Evolutionary conservation across 2,329 filamentous ascomycete genomes (phyloP).

Genomic region (Nemania bipapillata): DNA sequence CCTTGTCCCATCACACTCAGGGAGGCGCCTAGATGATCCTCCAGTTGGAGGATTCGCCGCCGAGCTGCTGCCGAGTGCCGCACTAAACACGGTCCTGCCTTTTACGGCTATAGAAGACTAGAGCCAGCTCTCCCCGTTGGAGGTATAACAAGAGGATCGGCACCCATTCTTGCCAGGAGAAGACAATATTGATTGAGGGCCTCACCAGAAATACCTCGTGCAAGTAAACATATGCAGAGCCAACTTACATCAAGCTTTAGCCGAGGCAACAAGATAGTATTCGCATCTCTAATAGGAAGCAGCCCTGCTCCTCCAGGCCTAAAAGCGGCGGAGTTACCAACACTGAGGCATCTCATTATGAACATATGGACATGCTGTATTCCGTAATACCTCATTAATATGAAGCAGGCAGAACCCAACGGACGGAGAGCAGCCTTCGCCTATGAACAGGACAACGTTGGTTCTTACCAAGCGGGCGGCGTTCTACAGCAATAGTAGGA

Average conservation of each 20-base stretch:
- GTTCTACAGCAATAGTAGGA: background rate
- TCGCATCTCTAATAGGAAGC: background rate
- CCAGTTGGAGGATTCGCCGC: constrained; percentile 23
- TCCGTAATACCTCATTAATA: background rate
- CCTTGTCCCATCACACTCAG: background rate
- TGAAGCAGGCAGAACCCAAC: background rate
- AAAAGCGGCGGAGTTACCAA: constrained; percentile 1
- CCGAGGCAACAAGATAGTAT: background rate
- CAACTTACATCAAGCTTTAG: background rate
- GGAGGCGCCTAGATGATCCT: constrained; percentile 3
- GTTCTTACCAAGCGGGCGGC: background rate
- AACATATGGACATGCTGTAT: background rate
- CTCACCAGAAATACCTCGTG: constrained; percentile 6
- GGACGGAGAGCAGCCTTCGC: background rate
- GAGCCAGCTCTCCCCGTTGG: constrained; percentile 1
- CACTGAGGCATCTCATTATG: constrained; percentile 1
- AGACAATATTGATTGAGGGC: constrained; percentile 7
- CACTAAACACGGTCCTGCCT: constrained; percentile 28
- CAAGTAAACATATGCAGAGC: background rate
- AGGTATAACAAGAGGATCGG: constrained; percentile 32
- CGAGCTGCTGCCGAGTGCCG: constrained; percentile 33
- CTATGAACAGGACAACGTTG: background rate
- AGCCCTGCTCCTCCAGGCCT: background rate
- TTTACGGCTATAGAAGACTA: constrained; percentile 14
- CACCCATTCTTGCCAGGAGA: constrained; percentile 23